Conservation (phyloP, 768 basidiomycete genomes). For the Solioccasus polychromus region DNA sequence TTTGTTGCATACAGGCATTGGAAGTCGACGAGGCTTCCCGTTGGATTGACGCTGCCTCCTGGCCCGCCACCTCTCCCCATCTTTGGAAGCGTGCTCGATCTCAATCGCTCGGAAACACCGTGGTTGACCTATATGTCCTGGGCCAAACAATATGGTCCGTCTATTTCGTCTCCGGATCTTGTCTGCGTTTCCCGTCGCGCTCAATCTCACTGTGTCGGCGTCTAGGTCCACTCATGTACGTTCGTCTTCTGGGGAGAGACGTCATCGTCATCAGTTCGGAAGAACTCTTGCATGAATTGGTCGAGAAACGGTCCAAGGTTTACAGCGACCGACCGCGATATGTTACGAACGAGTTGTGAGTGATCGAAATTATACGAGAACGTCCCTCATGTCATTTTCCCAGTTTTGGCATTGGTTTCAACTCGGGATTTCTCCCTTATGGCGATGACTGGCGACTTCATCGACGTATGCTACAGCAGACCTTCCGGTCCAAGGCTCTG, state of each 20-base stretch:
- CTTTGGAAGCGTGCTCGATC: slow-evolving; percentile 9
- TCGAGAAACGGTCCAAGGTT: slow-evolving; percentile 15
- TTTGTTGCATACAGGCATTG: neutral
- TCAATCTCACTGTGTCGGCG: too few relatives aligned
- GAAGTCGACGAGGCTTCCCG: neutral
- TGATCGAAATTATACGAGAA: neutral
- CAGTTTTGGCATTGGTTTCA: slow-evolving; percentile 17
- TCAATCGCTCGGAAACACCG: slow-evolving; percentile 3
- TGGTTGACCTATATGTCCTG: slow-evolving; percentile 14
- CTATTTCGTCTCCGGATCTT: neutral
- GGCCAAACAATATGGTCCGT: slow-evolving; percentile 10
- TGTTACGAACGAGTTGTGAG: slow-evolving; percentile 11
- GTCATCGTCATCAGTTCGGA: slow-evolving; percentile 13
- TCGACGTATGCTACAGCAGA: slow-evolving; percentile 20
- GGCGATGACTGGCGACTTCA: slow-evolving; percentile 19
- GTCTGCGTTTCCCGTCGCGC: neutral
- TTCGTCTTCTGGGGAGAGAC: slow-evolving; percentile 1
- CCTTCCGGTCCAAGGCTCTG: slow-evolving; percentile 9
- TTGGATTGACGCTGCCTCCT: slow-evolving; percentile 5
- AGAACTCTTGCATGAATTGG: slow-evolving; percentile 7
- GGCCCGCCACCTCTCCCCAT: slow-evolving; percentile 13
- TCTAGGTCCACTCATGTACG: slow-evolving; percentile 1
- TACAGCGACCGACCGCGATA: slow-evolving; percentile 16
- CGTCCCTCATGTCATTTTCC: neutral
- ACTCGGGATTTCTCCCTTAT: slow-evolving; percentile 16